Conservation (phyloP, 352 stramenopile genomes). For the Pythium graminicola region DNA sequence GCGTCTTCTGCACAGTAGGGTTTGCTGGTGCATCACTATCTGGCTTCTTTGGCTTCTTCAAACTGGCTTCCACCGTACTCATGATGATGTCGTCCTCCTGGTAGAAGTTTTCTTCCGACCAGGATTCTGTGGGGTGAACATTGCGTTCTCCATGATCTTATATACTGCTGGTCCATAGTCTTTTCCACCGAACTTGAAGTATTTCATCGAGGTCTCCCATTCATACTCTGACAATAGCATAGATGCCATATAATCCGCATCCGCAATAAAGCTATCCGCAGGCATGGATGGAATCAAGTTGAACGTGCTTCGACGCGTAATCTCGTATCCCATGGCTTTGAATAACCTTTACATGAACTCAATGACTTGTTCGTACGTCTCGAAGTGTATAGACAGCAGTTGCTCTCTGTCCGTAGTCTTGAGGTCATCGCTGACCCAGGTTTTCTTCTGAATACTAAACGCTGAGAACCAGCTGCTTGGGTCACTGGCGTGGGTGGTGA, state of each 20-base stretch:
- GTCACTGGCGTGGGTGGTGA: not conserved
- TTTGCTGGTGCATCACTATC: too few relatives aligned
- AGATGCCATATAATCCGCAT: not conserved
- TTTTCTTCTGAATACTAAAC: slow-evolving; percentile 1
- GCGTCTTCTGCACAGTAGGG: not conserved
- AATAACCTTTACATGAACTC: not conserved
- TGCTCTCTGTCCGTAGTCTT: not conserved
- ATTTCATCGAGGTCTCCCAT: not conserved
- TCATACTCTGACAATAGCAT: not conserved
- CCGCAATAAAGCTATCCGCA: not conserved
- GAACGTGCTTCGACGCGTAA: not conserved
- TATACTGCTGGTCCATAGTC: not conserved
- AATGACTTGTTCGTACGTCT: slow-evolving; percentile 6
- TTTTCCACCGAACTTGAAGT: not conserved
- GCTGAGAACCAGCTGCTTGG: slow-evolving; percentile 1
- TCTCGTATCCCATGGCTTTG: slow-evolving; percentile 5
- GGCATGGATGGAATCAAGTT: not conserved
- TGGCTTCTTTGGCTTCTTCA: too few relatives aligned
- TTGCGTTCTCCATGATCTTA: slow-evolving; percentile 3
- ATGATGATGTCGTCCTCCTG: not conserved
- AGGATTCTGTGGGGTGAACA: not conserved
- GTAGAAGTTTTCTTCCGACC: not conserved
- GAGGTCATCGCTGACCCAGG: not conserved
- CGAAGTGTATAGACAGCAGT: not conserved
- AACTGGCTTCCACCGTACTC: not conserved